Conservation (phyloP, 208 protist genomes). For the Trypanosoma melophagium region DNA sequence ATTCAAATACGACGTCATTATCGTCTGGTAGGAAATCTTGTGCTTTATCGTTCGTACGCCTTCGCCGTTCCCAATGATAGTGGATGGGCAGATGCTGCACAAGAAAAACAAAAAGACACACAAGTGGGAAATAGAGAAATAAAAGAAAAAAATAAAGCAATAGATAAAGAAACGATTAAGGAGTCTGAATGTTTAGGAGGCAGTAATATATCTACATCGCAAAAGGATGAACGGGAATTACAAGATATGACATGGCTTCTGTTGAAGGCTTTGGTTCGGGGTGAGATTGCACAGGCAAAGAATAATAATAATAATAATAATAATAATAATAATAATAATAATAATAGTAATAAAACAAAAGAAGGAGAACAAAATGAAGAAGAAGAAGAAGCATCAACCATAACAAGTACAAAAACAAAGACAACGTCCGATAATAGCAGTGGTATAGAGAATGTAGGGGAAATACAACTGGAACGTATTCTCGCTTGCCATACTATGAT, state of each 20-base stretch:
- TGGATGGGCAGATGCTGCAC: conserved; percentile 11
- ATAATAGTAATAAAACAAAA: background rate
- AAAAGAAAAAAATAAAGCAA: background rate
- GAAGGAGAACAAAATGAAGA: background rate
- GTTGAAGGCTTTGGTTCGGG: conserved; percentile 2
- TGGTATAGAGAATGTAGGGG: no score
- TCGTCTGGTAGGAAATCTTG: conserved; percentile 16
- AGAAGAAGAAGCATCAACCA: background rate
- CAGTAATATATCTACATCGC: no score
- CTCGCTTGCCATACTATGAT: conserved; percentile 19
- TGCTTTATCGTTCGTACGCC: conserved; percentile 16
- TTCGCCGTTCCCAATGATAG: conserved; percentile 11
- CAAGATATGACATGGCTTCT: conserved; percentile 16
- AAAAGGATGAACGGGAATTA: background rate
- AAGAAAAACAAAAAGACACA: background rate
- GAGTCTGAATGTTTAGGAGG: background rate
- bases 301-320: conserved; percentile 1
- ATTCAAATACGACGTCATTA: conserved; percentile 13
- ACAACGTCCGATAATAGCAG: no score
- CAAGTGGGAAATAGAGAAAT: background rate
- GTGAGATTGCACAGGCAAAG: background rate
- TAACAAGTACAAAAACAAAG: no score
- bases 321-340: background rate
- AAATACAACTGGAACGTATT: conserved; percentile 10
- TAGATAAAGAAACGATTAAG: background rate